Percentiles rank a stretch among this genome's conserved stretches.
These are phyloP conservation scores for Phalaenopsis aphrodite DNA, from an alignment of 106 monocot genomes.

Conservation along the genomic window DNA sequence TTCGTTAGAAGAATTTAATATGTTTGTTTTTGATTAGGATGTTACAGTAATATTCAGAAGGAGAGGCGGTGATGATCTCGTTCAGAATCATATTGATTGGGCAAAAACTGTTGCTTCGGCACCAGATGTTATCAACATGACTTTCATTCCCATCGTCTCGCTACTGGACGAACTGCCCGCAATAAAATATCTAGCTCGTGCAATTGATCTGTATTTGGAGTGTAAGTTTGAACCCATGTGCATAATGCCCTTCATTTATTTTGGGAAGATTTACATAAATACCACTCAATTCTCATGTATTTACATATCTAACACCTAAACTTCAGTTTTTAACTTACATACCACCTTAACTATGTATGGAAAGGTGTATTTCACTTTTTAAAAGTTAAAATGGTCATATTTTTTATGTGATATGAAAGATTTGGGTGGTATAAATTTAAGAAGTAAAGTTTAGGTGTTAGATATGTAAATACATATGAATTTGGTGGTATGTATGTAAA, in stretches of 20 bases:
- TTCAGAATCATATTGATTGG: slow-evolving; percentile 86
- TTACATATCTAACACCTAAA: too few relatives aligned
- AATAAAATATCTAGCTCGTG: slow-evolving; percentile 57
- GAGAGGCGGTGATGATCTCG: slow-evolving; percentile 89
- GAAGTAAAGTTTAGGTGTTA: too few relatives aligned
- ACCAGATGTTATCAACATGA: slow-evolving; percentile 96
- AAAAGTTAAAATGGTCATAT: too few relatives aligned
- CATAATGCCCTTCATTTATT: background rate
- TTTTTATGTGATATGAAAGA: too few relatives aligned
- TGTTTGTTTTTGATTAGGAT: slow-evolving; percentile 39
- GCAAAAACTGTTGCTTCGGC: slow-evolving; percentile 49
- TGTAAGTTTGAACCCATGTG: slow-evolving; percentile 37
- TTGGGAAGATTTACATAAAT: too few relatives aligned
- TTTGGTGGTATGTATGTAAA: too few relatives aligned
- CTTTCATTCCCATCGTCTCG: slow-evolving; percentile 74
- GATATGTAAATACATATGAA: too few relatives aligned
- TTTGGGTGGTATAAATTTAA: too few relatives aligned
- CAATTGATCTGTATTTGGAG: slow-evolving; percentile 80
- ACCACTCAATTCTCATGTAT: too few relatives aligned
- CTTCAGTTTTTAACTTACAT: too few relatives aligned
- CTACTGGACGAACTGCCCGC: slow-evolving; percentile 60
- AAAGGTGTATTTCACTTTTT: too few relatives aligned
- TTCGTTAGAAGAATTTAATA: slow-evolving; percentile 1
- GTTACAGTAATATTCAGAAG: slow-evolving; percentile 92
- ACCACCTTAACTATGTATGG: too few relatives aligned